Evolutionary conservation across 768 basidiomycete genomes (phyloP), one percentile per base, ranked within the genome.

Genomic region (Ramaria sp.): DNA sequence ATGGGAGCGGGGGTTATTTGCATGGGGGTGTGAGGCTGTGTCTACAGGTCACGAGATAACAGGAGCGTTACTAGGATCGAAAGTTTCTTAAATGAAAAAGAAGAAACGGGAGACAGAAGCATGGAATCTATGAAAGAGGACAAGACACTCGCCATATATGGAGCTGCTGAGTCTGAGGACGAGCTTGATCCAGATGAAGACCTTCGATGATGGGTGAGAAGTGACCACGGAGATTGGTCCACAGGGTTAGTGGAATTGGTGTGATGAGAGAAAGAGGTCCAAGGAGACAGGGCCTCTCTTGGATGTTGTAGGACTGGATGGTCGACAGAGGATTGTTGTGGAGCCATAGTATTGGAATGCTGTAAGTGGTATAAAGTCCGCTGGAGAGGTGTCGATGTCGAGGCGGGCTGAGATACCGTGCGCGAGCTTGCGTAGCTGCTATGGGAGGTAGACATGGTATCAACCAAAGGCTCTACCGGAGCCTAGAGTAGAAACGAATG

Each of bases 31-130:
- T 45, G 53, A 9, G 27, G 16, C 32, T 28, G 53, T 45, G 45
- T 48, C 53, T 55, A 32, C n/a, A 20, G 32, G 45, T 37, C 38
- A 16, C 38, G 16, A 32, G 28, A 55, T 25, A 55, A 55, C 24
- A 37, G 32, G 20, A 34, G 32, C 43, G 53, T 55, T 55, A 55
- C 53, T 55, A 55, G 53, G 53, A 55, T 55, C 53, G 43, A 55
- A 27, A 34, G 27, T 18, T 28, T 48, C 47, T 22, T 55, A 15
- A 52, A 37, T 52, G 22, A 12, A 20, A 52, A 52, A 47, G n/a
- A 22, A 47, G 18, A 15, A 30, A 24, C 4, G 42, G n/a, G 22
- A 10, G 28, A 10, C 8, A 20, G 42, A 13, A 18, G 47, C 42
- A 37, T 37, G 18, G 22, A 28, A 32, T 55, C 16, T 8, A 32